A percentile compares a stretch with the other conserved stretches of the same genome.
Evolutionary conservation across 257 asterid genomes (phyloP).

Genomic region (Cynanchum wilfordii): DNA sequence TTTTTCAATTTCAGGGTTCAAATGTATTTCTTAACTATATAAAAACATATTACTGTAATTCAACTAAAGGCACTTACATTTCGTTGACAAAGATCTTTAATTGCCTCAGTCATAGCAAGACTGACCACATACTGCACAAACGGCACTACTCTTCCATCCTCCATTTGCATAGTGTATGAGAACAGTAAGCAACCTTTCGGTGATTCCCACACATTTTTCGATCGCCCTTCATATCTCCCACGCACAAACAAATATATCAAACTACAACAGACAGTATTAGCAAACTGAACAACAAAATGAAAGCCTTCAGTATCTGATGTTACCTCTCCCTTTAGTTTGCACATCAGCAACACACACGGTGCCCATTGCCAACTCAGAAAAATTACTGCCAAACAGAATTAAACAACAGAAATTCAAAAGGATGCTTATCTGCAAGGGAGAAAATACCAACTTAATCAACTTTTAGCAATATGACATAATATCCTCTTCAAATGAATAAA

Average conservation of each 20-base stretch:
- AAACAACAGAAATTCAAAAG: background rate
- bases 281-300: slow-evolving; percentile 4
- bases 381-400: slow-evolving; percentile 49
- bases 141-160: slow-evolving; percentile 86
- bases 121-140: slow-evolving; percentile 81
- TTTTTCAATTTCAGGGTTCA: background rate
- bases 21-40: background rate
- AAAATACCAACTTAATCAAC: background rate
- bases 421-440: background rate
- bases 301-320: background rate
- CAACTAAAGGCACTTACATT: slow-evolving; percentile 40
- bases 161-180: slow-evolving; percentile 88
- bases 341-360: slow-evolving; percentile 83
- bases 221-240: slow-evolving; percentile 54
- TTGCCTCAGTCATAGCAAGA: slow-evolving; percentile 85
- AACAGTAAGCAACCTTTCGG: slow-evolving; percentile 94
- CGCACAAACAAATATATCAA: slow-evolving; percentile 2
- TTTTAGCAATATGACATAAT: background rate
- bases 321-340: slow-evolving; percentile 96
- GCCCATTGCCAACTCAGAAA: slow-evolving; percentile 69
- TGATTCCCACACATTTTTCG: slow-evolving; percentile 86
- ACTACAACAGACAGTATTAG: slow-evolving; percentile 4
- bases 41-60: background rate
- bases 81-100: slow-evolving; percentile 61
- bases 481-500: background rate